phyloP scores from a whole-genome alignment of 164 flowering plant genomes.

The Dillenia suffruticosa region DNA sequence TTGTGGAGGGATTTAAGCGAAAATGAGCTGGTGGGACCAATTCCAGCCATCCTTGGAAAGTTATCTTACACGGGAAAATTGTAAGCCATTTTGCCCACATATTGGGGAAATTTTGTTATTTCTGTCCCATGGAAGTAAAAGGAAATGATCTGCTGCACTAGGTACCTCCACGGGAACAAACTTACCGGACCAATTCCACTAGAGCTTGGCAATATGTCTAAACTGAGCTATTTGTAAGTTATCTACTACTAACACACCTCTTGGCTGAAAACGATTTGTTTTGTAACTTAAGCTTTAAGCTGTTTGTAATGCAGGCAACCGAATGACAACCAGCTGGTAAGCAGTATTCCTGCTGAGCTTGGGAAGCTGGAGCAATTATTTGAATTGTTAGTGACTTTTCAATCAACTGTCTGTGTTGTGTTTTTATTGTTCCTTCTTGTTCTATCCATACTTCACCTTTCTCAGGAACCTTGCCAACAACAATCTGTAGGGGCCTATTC shows the following conservation, averaged over 20 bases:
- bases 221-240: conserved; percentile 87
- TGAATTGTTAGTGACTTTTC: conserved; percentile 55
- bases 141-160: conserved; percentile 10
- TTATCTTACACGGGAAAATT: conserved; percentile 84
- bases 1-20: conserved; percentile 80
- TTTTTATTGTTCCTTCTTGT: background rate
- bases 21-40: conserved; percentile 75
- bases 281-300: background rate
- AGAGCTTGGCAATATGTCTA: conserved; percentile 94
- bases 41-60: conserved; percentile 89
- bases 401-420: background rate
- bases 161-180: conserved; percentile 90
- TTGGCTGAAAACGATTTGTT: background rate
- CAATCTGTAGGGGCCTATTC: conserved; percentile 72
- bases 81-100: conserved; percentile 34
- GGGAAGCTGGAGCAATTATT: conserved; percentile 84
- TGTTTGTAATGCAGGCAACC: conserved; percentile 54
- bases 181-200: conserved; percentile 87
- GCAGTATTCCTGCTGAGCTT: conserved; percentile 78
- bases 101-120: no score
- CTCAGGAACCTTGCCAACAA: conserved; percentile 83
- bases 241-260: background rate
- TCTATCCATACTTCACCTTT: background rate
- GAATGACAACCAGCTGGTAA: conserved; percentile 65
- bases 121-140: no score